A percentile compares a stretch with the other conserved stretches of the same genome.
Conservation (phyloP, 1,284 basidiomycete genomes). For the Fistulinella cinereoalba region DNA sequence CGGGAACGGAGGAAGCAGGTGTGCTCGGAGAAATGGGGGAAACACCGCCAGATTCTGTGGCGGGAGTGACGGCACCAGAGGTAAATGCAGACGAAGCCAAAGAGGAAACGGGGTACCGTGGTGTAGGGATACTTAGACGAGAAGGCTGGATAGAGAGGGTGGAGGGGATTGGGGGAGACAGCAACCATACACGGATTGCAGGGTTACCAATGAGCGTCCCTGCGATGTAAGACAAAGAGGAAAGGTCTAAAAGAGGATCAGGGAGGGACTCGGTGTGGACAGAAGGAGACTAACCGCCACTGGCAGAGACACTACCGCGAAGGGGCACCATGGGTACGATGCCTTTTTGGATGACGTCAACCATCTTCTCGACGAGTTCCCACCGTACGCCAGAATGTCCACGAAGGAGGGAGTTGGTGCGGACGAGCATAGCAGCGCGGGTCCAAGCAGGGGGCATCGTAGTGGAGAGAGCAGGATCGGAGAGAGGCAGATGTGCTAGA, state of each 20-base stretch:
- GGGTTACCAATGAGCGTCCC: slow-evolving; percentile 77
- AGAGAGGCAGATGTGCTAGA: slow-evolving; percentile 54
- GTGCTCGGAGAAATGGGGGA: slow-evolving; percentile 29
- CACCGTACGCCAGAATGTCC: slow-evolving; percentile 85
- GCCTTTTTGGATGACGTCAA: slow-evolving; percentile 66
- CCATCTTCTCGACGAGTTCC: slow-evolving; percentile 79
- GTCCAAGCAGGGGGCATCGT: slow-evolving; percentile 90
- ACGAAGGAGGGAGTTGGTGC: slow-evolving; percentile 85
- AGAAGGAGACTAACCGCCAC: slow-evolving; percentile 53
- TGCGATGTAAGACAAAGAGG: slow-evolving; percentile 83
- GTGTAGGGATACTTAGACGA: slow-evolving; percentile 8
- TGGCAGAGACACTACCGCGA: slow-evolving; percentile 79
- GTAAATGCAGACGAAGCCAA: slow-evolving; percentile 2
- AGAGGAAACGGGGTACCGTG: slow-evolving; percentile 11
- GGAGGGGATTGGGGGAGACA: slow-evolving; percentile 7
- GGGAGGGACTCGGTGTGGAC: not conserved
- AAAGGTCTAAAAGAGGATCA: slow-evolving; percentile 50
- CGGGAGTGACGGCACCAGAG: slow-evolving; percentile 22
- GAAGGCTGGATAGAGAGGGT: slow-evolving; percentile 1
- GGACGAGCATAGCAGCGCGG: slow-evolving; percentile 82
- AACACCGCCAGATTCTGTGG: slow-evolving; percentile 9
- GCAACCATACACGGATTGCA: slow-evolving; percentile 63
- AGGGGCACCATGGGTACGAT: slow-evolving; percentile 84
- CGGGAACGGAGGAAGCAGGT: slow-evolving; percentile 28
- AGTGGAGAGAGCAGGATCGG: slow-evolving; percentile 62